These are phyloP conservation scores for Kuraishia floccosa DNA, from an alignment of 805 yeast species.

Conservation along the genomic window DNA sequence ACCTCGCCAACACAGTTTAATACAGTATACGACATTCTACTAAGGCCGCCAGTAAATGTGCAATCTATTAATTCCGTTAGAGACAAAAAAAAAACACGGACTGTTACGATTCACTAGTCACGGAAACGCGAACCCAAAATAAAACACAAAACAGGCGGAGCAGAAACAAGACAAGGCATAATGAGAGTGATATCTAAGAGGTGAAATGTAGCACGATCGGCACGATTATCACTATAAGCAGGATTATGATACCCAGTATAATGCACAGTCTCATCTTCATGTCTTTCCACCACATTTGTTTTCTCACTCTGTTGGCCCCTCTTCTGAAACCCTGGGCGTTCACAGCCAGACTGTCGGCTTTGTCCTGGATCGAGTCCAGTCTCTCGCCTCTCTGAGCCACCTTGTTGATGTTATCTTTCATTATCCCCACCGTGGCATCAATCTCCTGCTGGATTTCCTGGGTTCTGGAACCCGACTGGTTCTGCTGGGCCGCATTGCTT, in stretches of 20 bases:
- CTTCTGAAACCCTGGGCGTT: conserved; percentile 92
- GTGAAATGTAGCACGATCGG: conserved; percentile 88
- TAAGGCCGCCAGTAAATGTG: too few species aligned
- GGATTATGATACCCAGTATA: conserved; percentile 62
- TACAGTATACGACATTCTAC: too few species aligned
- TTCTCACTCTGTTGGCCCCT: conserved; percentile 95
- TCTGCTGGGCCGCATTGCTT: too few species aligned
- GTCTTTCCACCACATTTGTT: conserved; percentile 99
- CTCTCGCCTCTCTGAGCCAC: conserved; percentile 95
- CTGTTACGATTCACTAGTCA: too few species aligned
- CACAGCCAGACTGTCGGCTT: conserved; percentile 85
- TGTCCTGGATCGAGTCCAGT: conserved; percentile 82
- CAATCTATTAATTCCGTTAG: too few species aligned
- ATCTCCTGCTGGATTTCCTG: conserved; percentile 36
- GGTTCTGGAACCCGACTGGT: too few species aligned
- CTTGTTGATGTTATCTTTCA: conserved; percentile 94
- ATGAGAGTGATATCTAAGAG: too few species aligned
- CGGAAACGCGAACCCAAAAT: too few species aligned
- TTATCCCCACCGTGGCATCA: conserved; percentile 92
- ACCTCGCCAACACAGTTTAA: too few species aligned
- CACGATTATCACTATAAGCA: conserved; percentile 79
- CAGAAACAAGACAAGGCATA: too few species aligned
- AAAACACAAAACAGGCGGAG: too few species aligned
- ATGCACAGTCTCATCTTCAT: conserved; percentile 94
- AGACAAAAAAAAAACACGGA: too few species aligned